Conservation (phyloP, 805 yeast species). For the Kodamaea neixiangensis region DNA sequence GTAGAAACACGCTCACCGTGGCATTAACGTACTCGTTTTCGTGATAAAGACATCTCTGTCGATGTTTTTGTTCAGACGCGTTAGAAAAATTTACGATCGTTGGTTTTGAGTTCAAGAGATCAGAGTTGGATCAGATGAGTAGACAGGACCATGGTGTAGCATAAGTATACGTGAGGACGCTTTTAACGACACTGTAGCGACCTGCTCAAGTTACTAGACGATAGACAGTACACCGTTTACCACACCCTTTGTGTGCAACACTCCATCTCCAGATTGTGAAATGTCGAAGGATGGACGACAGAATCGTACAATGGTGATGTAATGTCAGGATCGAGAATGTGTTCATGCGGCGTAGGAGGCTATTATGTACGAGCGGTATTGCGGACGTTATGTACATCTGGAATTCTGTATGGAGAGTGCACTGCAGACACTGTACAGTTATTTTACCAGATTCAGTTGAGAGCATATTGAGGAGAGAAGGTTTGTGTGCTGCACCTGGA, state of each 20-base stretch:
- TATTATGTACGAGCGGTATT: not conserved
- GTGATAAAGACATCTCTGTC: conserved; percentile 22
- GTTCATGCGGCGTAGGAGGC: not conserved
- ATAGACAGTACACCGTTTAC: no score
- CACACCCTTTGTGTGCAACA: not conserved
- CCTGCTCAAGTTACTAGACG: no score
- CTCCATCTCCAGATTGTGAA: not conserved
- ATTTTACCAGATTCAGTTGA: no score
- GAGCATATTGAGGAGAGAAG: no score
- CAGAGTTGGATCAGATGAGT: no score
- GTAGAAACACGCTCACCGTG: no score
- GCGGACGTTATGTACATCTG: not conserved
- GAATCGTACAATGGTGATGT: not conserved
- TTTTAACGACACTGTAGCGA: no score
- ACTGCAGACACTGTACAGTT: not conserved
- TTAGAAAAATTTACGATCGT: not conserved
- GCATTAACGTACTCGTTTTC: conserved; percentile 26
- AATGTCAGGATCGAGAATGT: not conserved
- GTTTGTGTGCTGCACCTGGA: no score
- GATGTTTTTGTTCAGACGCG: not conserved
- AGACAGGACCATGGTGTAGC: no score
- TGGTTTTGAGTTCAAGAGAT: no score
- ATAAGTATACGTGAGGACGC: no score
- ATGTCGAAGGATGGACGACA: not conserved
- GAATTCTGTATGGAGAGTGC: not conserved